phyloP scores from a whole-genome alignment of 768 basidiomycete species.

The Hericium coralloides region DNA sequence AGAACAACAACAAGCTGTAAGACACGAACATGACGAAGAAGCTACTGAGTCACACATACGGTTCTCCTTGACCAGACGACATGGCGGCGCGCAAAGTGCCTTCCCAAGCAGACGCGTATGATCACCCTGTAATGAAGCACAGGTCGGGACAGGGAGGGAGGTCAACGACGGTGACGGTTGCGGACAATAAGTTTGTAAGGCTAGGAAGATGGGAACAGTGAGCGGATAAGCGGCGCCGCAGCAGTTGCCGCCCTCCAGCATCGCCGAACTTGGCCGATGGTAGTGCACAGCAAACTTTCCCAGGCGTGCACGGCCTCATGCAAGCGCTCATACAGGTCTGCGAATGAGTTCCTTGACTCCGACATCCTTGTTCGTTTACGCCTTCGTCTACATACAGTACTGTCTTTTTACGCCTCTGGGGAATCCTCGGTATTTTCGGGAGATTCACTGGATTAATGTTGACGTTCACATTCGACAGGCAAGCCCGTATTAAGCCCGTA shows the following conservation, averaged over 20 bases:
- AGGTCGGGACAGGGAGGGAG: background rate
- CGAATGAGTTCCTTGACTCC: no score
- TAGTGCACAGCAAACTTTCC: no score
- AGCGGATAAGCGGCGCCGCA: background rate
- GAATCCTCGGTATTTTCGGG: no score
- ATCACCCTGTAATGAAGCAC: background rate
- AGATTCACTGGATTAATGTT: no score
- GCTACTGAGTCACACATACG: constrained; percentile 14
- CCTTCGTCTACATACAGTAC: no score
- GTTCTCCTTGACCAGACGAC: constrained; percentile 20
- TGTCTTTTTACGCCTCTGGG: no score
- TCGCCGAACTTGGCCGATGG: no score
- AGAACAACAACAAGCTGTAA: constrained; percentile 11
- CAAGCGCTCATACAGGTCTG: no score
- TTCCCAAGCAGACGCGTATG: background rate
- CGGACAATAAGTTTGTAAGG: background rate
- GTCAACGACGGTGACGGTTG: background rate
- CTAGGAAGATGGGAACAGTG: constrained; percentile 3
- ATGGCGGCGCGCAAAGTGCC: constrained; percentile 9
- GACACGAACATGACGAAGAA: background rate
- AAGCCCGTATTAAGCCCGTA: no score
- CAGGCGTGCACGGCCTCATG: no score
- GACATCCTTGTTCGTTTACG: no score
- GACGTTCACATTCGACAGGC: no score
- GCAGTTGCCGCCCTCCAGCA: background rate